phyloP scores from a whole-genome alignment of 1,284 basidiomycete genomes.

The Tremellales sp. region DNA sequence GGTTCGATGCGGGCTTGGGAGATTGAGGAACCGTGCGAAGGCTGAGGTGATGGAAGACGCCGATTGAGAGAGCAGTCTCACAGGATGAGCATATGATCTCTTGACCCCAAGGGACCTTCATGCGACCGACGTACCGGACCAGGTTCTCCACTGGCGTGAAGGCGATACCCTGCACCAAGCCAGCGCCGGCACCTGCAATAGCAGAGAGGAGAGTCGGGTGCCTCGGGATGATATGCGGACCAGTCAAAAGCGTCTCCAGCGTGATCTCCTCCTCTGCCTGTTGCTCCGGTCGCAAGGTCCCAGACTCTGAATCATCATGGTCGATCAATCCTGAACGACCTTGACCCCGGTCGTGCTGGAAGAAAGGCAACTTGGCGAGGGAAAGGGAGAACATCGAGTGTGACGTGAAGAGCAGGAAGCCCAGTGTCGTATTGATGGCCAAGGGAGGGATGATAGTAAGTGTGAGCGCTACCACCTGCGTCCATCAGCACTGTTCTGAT shows the following conservation, averaged over 20 bases:
- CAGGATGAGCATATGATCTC: constrained; percentile 7
- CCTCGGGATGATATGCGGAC: constrained; percentile 36
- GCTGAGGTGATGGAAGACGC: constrained; percentile 21
- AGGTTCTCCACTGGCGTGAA: constrained; percentile 49
- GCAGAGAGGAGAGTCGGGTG: constrained; percentile 45
- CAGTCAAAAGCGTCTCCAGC: constrained; percentile 36
- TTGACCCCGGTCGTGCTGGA: too few species aligned
- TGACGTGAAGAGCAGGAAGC: constrained; percentile 46
- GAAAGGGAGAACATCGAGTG: constrained; percentile 44
- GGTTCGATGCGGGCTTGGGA: constrained; percentile 25
- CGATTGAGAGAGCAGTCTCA: constrained; percentile 32
- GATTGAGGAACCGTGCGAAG: constrained; percentile 17
- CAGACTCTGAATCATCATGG: background rate
- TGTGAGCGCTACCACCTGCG: constrained; percentile 23
- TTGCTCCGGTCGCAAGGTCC: background rate
- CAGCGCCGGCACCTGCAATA: constrained; percentile 43
- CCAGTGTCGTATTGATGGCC: constrained; percentile 44
- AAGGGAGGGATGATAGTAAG: constrained; percentile 42
- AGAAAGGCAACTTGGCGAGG: constrained; percentile 39
- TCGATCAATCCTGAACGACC: background rate
- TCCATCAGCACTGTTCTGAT: constrained; percentile 3
- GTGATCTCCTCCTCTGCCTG: constrained; percentile 36
- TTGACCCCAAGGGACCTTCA: background rate
- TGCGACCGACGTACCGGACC: constrained; percentile 24
- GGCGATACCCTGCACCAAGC: constrained; percentile 41